A percentile compares a stretch with the other conserved stretches of the same genome.
These are phyloP conservation scores for Xylaria acuta DNA, from an alignment of 495 filamentous ascomycete species.

Conservation along the genomic window DNA sequence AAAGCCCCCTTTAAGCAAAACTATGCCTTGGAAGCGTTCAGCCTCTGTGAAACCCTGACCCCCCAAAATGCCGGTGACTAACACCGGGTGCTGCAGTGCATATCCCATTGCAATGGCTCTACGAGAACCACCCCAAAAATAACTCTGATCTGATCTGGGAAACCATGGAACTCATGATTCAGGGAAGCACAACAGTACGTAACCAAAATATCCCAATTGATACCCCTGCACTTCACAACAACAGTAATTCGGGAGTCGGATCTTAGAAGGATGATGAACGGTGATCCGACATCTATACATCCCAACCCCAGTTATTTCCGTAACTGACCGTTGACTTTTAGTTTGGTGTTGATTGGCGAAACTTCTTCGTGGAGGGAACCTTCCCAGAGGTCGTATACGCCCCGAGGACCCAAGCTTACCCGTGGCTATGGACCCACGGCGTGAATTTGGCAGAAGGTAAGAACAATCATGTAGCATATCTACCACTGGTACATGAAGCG, in stretches of 20 bases:
- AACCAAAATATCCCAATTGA: background rate
- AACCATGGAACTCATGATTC: slow-evolving; percentile 45
- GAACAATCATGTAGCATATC: slow-evolving; percentile 15
- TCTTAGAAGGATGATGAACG: background rate
- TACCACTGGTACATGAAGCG: background rate
- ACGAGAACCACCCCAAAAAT: slow-evolving; percentile 50
- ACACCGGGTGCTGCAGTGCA: background rate
- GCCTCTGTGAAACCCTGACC: background rate
- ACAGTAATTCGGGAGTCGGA: background rate
- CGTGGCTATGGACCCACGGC: slow-evolving; percentile 38
- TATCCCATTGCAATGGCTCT: slow-evolving; percentile 62
- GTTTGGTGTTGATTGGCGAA: slow-evolving; percentile 54
- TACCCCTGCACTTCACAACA: background rate
- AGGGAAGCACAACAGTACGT: slow-evolving; percentile 34
- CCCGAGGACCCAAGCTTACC: slow-evolving; percentile 31
- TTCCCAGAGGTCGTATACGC: slow-evolving; percentile 43
- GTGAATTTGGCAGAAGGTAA: slow-evolving; percentile 43
- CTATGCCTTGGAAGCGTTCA: background rate
- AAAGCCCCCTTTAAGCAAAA: background rate
- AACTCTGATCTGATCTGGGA: slow-evolving; percentile 43
- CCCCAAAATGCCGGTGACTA: background rate
- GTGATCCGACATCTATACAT: background rate
- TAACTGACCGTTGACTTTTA: slow-evolving; percentile 26
- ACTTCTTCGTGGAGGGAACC: slow-evolving; percentile 37
- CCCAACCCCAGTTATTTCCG: background rate